A percentile compares a stretch with the other conserved stretches of the same genome.
Evolutionary conservation across 2,329 filamentous ascomycete species (phyloP).

Genomic region (Plenodomus tracheiphilus): DNA sequence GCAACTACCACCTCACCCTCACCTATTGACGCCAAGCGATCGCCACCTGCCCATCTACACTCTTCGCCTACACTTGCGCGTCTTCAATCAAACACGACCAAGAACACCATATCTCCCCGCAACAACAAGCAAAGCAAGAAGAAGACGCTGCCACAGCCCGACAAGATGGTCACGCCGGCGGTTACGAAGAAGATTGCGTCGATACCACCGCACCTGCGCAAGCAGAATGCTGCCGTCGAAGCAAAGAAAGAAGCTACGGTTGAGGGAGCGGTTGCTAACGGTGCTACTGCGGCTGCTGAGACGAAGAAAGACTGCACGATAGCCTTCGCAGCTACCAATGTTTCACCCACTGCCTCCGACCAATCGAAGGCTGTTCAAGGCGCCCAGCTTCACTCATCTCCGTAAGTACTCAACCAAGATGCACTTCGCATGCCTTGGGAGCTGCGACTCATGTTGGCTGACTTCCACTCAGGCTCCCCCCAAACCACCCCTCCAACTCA

Average conservation of each 20-base stretch:
- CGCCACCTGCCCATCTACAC: conserved; percentile 4
- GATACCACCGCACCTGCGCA: conserved; percentile 33
- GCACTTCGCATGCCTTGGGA: background rate
- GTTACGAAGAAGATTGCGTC: conserved; percentile 7
- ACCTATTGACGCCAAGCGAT: conserved; percentile 1
- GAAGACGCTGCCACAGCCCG: conserved; percentile 1
- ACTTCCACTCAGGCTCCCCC: conserved; percentile 1
- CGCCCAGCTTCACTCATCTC: conserved; percentile 2
- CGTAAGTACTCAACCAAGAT: conserved; percentile 9
- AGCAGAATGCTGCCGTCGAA: conserved; percentile 2
- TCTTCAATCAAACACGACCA: background rate
- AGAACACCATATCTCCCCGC: background rate
- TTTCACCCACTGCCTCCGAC: conserved; percentile 5
- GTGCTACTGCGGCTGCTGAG: background rate
- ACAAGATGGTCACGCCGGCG: conserved; percentile 6
- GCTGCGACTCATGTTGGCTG: background rate
- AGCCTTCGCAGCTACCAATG: conserved; percentile 1
- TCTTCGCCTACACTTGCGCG: background rate
- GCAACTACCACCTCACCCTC: background rate
- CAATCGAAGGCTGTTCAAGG: conserved; percentile 6
- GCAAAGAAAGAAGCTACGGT: background rate
- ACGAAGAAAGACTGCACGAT: conserved; percentile 1
- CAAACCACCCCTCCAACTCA: background rate
- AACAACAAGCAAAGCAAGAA: conserved; percentile 1
- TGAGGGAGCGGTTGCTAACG: background rate